Base-by-base conservation (phyloP, 129 eudicot species). In the Flaveria robusta region DNA sequence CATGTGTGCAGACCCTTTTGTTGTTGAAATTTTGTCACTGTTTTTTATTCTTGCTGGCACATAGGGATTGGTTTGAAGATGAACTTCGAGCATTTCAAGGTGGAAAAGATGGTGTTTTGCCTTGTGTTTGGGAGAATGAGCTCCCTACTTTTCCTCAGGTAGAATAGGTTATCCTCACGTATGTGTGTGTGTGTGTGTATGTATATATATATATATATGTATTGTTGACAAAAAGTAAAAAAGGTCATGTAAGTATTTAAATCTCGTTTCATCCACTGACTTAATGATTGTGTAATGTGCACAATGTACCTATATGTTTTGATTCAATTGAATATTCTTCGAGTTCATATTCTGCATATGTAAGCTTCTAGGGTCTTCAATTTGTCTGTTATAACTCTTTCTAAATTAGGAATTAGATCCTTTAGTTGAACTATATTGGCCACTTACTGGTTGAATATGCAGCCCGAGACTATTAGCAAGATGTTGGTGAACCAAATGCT, bases 11-110 rank as follows among this genome's bases (percentile, higher is more conserved):
- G 37, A 29, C 54, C 72, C 31, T 54, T 68, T 55, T 12, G 4
- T 34, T 20, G 2, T 22, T n/a, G 46, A 14, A 56, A 19, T 10
- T 49, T 47, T 69, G 63, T 39, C 19, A 58, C 50, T 75, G 26
- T 37, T 72, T 39, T 70, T 51, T 19, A 41, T 80, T 54, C 34
- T 72, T 59, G 50, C 60, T 76, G 78, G 68, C 59, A 42, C 63
- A 16, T 60, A 94, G 98, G 86, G 98, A 91, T 73, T 94, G 93
- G 98, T 88, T 94, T 81, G 98, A 94, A 89, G 98, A 94, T 66
- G 98, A 94, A 84, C 97, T 94, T 66, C 97, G 98, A 45, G 93
- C 96, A 23, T 94, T 94, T 74, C 90, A 94, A 82, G 98, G 98
- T 71, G 98, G 98, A 66, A 94, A 94, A 89, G 91, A 87, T 84